Percentiles rank a stretch among this genome's conserved stretches.
phyloP scores from a whole-genome alignment of 495 filamentous ascomycete genomes.

The Penicillium odoratum region DNA sequence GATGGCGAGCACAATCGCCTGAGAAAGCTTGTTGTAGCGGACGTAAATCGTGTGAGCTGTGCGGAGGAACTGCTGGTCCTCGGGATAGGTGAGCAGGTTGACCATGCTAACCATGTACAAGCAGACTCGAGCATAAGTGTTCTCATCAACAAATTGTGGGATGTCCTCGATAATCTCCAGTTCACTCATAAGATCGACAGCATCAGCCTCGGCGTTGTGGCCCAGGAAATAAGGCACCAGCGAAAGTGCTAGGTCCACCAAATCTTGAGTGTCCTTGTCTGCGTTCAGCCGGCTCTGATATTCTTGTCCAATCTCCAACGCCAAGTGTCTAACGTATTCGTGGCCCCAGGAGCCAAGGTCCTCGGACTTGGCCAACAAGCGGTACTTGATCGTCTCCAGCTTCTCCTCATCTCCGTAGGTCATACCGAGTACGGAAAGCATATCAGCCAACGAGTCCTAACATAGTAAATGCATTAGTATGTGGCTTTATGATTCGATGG shows the following conservation, averaged over 20 bases:
- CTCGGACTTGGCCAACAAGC: slow-evolving; percentile 81
- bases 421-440: slow-evolving; percentile 97
- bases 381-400: slow-evolving; percentile 92
- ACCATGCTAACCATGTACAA: slow-evolving; percentile 99
- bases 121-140: slow-evolving; percentile 90
- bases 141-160: slow-evolving; percentile 85
- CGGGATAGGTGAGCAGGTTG: slow-evolving; percentile 91
- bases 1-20: slow-evolving; percentile 93
- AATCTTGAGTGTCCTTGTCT: slow-evolving; percentile 63
- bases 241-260: slow-evolving; percentile 76
- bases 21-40: slow-evolving; percentile 83
- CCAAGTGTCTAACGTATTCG: slow-evolving; percentile 95
- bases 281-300: slow-evolving; percentile 76
- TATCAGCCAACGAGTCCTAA: slow-evolving; percentile 84
- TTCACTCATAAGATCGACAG: slow-evolving; percentile 94
- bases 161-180: slow-evolving; percentile 94
- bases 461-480: background rate
- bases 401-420: slow-evolving; percentile 97
- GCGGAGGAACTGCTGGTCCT: slow-evolving; percentile 90
- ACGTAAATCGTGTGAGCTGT: slow-evolving; percentile 92
- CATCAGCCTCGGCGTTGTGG: slow-evolving; percentile 97
- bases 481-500: background rate
- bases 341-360: slow-evolving; percentile 98
- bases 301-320: slow-evolving; percentile 93
- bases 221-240: slow-evolving; percentile 94